Evolutionary conservation across 164 flowering plant species (phyloP).

Genomic region (Stephania cephalantha): DNA sequence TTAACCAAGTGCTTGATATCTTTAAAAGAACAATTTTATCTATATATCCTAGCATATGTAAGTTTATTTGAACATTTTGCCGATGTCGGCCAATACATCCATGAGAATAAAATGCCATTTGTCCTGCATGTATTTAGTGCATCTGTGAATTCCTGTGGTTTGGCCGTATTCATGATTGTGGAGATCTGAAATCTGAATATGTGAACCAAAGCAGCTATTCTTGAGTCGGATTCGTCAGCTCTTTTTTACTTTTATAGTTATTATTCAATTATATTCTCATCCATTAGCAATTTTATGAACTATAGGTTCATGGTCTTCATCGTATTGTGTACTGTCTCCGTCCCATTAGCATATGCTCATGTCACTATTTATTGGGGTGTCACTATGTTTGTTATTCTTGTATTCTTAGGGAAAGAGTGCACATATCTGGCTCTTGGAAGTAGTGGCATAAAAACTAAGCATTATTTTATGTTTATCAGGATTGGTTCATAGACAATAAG

Average conservation of each 20-base stretch:
- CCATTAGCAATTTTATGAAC: not conserved
- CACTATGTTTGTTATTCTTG: not conserved
- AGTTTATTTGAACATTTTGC: not conserved
- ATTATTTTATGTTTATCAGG: no score
- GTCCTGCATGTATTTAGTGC: not conserved
- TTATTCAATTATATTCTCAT: not conserved
- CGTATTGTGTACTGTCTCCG: not conserved
- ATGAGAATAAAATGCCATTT: not conserved
- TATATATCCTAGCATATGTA: not conserved
- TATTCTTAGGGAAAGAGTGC: no score
- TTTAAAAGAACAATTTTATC: not conserved
- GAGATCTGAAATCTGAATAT: not conserved
- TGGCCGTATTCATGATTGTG: not conserved
- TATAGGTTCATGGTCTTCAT: not conserved
- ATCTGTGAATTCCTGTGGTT: not conserved
- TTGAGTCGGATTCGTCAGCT: not conserved
- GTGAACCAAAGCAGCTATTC: not conserved
- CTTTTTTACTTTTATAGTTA: not conserved
- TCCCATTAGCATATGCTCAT: not conserved
- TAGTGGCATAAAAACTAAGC: no score
- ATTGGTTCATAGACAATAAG: no score
- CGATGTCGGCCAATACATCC: not conserved
- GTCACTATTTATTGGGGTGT: not conserved
- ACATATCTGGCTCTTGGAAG: no score
- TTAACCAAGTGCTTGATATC: not conserved